These are phyloP conservation scores for Tolypocladium paradoxum DNA, from an alignment of 2,329 filamentous ascomycete species.

Conservation along the genomic window DNA sequence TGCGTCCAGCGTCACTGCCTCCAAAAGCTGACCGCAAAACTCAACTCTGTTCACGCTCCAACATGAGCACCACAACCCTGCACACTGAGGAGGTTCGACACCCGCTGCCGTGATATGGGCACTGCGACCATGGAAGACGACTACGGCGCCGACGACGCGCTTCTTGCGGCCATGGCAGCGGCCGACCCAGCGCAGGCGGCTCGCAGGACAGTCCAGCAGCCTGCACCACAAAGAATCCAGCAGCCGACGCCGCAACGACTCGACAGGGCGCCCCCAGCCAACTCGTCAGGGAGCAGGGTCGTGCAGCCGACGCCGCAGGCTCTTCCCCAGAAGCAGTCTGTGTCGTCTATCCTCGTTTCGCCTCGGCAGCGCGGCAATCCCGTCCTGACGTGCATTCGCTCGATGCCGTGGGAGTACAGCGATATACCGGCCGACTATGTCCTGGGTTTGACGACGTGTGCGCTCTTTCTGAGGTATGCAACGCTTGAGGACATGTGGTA, in stretches of 20 bases:
- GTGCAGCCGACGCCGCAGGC: conserved; percentile 84
- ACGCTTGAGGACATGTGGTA: too few relatives aligned
- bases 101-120: neutral
- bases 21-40: neutral
- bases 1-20: neutral
- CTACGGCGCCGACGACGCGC: conserved; percentile 45
- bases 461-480: conserved; percentile 64
- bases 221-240: conserved; percentile 30
- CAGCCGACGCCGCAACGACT: conserved; percentile 45
- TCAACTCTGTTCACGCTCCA: neutral
- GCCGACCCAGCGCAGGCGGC: conserved; percentile 23
- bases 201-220: conserved; percentile 23
- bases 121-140: conserved; percentile 38
- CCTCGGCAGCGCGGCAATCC: conserved; percentile 92
- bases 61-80: neutral
- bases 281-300: conserved; percentile 40
- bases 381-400: conserved; percentile 70
- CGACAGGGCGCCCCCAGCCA: conserved; percentile 36
- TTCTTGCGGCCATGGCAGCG: conserved; percentile 44
- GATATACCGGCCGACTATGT: conserved; percentile 95
- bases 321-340: conserved; percentile 52
- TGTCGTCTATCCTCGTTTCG: conserved; percentile 79
- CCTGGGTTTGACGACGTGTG: conserved; percentile 76
- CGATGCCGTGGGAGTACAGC: conserved; percentile 89
- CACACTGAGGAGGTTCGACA: neutral